Evolutionary conservation across 306 rosid species (phyloP).

Genomic region (Cucumis hystrix): DNA sequence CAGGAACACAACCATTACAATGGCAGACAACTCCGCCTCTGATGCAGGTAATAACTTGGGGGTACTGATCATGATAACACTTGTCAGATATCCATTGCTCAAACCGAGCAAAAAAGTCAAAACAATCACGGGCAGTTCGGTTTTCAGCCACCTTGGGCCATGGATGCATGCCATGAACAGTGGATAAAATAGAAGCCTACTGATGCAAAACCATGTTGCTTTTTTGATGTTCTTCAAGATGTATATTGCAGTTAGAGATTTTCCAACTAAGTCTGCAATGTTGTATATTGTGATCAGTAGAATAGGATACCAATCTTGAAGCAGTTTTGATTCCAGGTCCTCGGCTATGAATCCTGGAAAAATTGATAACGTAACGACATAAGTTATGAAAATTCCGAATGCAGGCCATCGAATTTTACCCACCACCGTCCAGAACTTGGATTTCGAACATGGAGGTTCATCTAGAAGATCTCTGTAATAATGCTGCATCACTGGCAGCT

Average conservation of each 20-base stretch:
- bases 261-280: conserved; percentile 62
- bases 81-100: conserved; percentile 73
- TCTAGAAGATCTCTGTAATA: conserved; percentile 28
- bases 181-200: conserved; percentile 71
- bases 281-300: conserved; percentile 65
- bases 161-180: conserved; percentile 64
- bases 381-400: conserved; percentile 56
- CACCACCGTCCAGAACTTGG: conserved; percentile 43
- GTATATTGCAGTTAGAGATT: conserved; percentile 61
- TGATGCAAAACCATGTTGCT: conserved; percentile 48
- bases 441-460: conserved; percentile 25
- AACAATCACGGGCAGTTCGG: conserved; percentile 41
- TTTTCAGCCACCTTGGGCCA: conserved; percentile 73
- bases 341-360: conserved; percentile 90
- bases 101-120: conserved; percentile 73
- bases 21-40: conserved; percentile 68
- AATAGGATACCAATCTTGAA: conserved; percentile 88
- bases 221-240: conserved; percentile 35
- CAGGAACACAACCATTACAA: conserved; percentile 65
- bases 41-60: conserved; percentile 51
- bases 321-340: conserved; percentile 46
- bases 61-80: conserved; percentile 65
- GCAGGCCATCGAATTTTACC: conserved; percentile 45
- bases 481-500: conserved; percentile 63
- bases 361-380: conserved; percentile 72